These are phyloP conservation scores for Multifurca ochricompacta DNA, from an alignment of 768 basidiomycete species.

Conservation along the genomic window DNA sequence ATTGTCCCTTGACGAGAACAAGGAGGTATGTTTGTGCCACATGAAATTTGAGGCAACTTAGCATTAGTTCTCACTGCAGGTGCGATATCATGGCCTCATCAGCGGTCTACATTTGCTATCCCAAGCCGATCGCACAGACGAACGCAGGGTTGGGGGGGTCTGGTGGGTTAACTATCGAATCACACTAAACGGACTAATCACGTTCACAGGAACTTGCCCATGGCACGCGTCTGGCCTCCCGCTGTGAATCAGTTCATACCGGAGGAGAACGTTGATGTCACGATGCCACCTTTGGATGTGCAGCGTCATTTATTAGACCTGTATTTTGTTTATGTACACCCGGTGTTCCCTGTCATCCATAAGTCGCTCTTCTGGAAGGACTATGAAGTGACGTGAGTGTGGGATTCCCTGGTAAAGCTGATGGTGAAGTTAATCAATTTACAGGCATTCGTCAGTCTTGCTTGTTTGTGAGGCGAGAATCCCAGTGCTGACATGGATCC, in stretches of 20 bases:
- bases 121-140: conserved; percentile 55
- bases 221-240: conserved; percentile 69
- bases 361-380: conserved; percentile 61
- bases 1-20: conserved; percentile 68
- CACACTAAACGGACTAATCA: background rate
- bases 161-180: conserved; percentile 36
- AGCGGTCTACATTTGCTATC: conserved; percentile 74
- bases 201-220: conserved; percentile 51
- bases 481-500: background rate
- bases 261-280: conserved; percentile 38
- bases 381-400: conserved; percentile 31
- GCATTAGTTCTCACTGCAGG: conserved; percentile 36
- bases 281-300: conserved; percentile 50
- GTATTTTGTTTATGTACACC: conserved; percentile 81
- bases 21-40: conserved; percentile 41
- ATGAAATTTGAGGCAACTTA: conserved; percentile 23
- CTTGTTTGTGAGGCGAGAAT: background rate
- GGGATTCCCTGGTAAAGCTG: background rate
- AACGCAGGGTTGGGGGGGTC: conserved; percentile 59
- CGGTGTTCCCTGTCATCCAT: conserved; percentile 75
- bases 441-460: conserved; percentile 15
- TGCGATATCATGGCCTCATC: conserved; percentile 76
- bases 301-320: conserved; percentile 65
- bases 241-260: conserved; percentile 38
- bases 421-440: background rate